phyloP scores from a whole-genome alignment of 805 yeast species.

The Yarrowia bubula region DNA sequence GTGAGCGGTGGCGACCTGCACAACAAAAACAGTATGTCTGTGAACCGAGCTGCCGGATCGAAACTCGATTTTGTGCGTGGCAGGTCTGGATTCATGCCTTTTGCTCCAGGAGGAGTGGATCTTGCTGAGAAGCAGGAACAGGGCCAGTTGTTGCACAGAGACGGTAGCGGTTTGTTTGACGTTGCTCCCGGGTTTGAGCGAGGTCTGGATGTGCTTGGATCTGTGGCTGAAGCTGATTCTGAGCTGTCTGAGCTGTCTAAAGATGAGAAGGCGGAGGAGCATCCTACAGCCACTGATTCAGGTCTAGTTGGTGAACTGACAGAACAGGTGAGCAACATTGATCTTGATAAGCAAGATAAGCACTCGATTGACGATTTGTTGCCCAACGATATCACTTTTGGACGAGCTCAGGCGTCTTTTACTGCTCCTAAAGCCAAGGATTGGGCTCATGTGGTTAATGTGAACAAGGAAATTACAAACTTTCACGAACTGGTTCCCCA shows the following conservation, averaged over 20 bases:
- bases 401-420: slow-evolving; percentile 39
- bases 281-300: background rate
- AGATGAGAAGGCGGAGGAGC: slow-evolving; percentile 33
- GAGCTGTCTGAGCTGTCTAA: slow-evolving; percentile 37
- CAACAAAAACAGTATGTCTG: slow-evolving; percentile 65
- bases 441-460: slow-evolving; percentile 96
- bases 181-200: slow-evolving; percentile 78
- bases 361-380: slow-evolving; percentile 46
- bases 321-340: background rate
- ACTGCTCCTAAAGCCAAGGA: slow-evolving; percentile 43
- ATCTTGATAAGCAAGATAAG: background rate
- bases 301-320: background rate
- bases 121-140: slow-evolving; percentile 35
- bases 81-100: slow-evolving; percentile 72
- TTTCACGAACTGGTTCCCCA: slow-evolving; percentile 86
- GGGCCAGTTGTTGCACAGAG: slow-evolving; percentile 53
- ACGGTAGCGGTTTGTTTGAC: slow-evolving; percentile 73
- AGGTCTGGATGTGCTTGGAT: slow-evolving; percentile 51
- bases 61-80: slow-evolving; percentile 67
- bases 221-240: background rate
- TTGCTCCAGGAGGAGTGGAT: slow-evolving; percentile 83
- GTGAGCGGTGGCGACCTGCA: slow-evolving; percentile 36
- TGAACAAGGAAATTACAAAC: slow-evolving; percentile 77
- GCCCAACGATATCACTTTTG: slow-evolving; percentile 52
- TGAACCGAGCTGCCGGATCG: slow-evolving; percentile 64